Evolutionary conservation across 805 yeast genomes (phyloP), one percentile per base, ranked within the genome.

Genomic region (Nakazawaea laoshanensis): DNA sequence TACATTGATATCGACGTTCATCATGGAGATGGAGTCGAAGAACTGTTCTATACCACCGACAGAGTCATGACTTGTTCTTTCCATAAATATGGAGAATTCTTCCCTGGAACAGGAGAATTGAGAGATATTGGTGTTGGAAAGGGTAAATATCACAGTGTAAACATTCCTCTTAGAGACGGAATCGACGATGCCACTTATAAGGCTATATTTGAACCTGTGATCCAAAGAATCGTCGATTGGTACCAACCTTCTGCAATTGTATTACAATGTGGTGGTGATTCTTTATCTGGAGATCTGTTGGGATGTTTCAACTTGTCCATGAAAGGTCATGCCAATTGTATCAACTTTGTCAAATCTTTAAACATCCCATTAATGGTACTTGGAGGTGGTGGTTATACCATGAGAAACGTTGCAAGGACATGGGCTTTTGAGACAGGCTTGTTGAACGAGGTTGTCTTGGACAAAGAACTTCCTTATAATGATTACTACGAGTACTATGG

Each of bases 311-410:
- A 94, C 53, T 70, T 92, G 42, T 85, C 92, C 36, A 88, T 89
- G 74, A 67, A 65, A 36, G 97, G 96, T 0, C 99, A 94, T 54
- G 97, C 96, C 25, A 94, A 89, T 57, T 92, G 98, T 64, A 85
- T 89, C 32, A 77, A 80, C 45, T 89, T 74, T 57, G 86, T 88
- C 32, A 83, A 82, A 53, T 70, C 83, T 7, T 85, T 89, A 50
- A 83, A 84, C 30, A 68, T 92, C 12, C 97, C 98, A 7, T 61
- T 85, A 70, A 72, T 92, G 78, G 94, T 92, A 19, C 67, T 92
- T 14, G 98, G 98, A 25, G 98, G 98, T 31, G 98, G 98, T 46
- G 98, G 98, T 14, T 92, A 92, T 60, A 92, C 98, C 3, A 94
- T 94, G 71, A 72, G 96, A 54, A 92, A 92, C 53, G 98, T 92